Evolutionary conservation across 805 yeast species (phyloP), one percentile per base, ranked within the genome.

Genomic region (Kuraishia hungarica): DNA sequence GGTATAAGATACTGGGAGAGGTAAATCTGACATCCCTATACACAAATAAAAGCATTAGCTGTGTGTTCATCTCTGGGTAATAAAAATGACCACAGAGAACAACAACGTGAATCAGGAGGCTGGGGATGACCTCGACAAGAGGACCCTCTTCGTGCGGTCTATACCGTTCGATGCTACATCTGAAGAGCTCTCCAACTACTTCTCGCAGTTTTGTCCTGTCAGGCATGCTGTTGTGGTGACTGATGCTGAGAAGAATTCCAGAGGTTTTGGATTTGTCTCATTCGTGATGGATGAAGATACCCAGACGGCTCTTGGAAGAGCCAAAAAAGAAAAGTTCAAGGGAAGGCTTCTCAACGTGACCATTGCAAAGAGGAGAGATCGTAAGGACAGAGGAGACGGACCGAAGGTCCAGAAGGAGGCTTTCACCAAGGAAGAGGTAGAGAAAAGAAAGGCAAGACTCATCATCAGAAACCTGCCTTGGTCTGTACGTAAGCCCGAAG

Each of bases 241-340:
- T 47, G 97, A 92, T 65, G 75, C 75, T 11, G 82, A 86, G 39
- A 81, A 87, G 54, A 78, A 86, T 50, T 89, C 97, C 2, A 80
- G 92, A 67, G 98, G 99, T 1, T 94, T 92, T 71, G 99, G 99
- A 2, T 94, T 94, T 69, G 99, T 91, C 17, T 86, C 96, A 43
- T 94, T 94, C 69, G 82, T 88, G 1, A 71, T 80, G 52, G 91
- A 89, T 59, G 96, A 90, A 51, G 99, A 94, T 66, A 88, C 97
- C 0, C 67, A 79, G 48, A 73, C 79, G 51, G 97, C 97, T 0
- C 73, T 92, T 59, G 81, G 77, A 21, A 80, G 82, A 60, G 75
- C 93, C 17, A 83, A 84, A 67, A 85, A 78, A 64, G 64, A 74
- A 51, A 88, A 85, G 64, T 81, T 94, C 61, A 77, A 87, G 56